Evolutionary conservation across 331 rosid genomes (phyloP).

Genomic region (Ulmus americana): DNA sequence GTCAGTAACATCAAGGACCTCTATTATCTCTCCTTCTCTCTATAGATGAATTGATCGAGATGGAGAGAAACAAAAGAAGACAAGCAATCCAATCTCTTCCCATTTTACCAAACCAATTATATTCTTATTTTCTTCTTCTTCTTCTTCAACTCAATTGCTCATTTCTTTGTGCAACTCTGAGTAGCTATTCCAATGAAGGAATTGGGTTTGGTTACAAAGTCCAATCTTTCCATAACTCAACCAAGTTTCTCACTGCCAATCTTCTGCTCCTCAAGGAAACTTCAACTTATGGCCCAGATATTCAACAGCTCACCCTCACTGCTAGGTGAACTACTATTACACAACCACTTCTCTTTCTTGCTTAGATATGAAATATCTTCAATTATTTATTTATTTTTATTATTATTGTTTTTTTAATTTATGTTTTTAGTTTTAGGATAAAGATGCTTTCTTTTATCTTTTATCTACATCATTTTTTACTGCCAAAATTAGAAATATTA

Average conservation of each 20-base stretch:
- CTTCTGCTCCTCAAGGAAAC: constrained; percentile 51
- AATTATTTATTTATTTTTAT: too few relatives aligned
- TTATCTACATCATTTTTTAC: neutral
- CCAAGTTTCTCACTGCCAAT: constrained; percentile 38
- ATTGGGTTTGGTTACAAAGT: constrained; percentile 58
- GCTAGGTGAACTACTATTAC: constrained; percentile 39
- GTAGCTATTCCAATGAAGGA: neutral
- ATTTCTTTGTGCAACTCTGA: neutral
- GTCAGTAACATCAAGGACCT: too few relatives aligned
- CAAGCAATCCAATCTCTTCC: neutral
- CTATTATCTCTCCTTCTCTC: too few relatives aligned
- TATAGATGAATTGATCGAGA: neutral
- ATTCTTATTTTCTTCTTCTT: neutral
- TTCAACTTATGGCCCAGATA: constrained; percentile 54
- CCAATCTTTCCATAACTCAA: constrained; percentile 21
- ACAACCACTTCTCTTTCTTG: neutral
- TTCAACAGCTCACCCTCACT: constrained; percentile 41
- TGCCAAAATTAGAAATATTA: too few relatives aligned
- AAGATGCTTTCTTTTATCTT: neutral
- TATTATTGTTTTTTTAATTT: neutral
- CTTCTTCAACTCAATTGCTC: neutral
- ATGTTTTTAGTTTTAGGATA: neutral
- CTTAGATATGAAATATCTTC: too few relatives aligned
- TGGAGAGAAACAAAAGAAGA: constrained; percentile 9
- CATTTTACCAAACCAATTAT: neutral